Conservation (phyloP, 129 eudicot genomes). For the Flaveria ramosissima region DNA sequence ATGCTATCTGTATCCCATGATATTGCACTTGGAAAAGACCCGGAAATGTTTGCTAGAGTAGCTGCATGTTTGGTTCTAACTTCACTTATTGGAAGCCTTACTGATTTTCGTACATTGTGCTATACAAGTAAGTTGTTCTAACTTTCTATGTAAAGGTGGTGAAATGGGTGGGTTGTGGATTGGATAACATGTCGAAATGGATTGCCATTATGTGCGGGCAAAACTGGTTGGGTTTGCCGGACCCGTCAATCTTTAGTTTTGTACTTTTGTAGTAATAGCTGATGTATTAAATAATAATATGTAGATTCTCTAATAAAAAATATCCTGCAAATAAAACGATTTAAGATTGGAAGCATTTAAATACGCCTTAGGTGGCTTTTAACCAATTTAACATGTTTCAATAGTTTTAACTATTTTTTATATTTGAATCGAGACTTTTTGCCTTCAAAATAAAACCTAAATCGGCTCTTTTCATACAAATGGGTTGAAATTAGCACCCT, state of each 20-base stretch:
- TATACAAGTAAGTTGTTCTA: slow-evolving; percentile 65
- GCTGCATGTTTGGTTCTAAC: slow-evolving; percentile 50
- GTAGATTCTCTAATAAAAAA: not conserved
- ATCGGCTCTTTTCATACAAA: not conserved
- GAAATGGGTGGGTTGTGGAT: not conserved
- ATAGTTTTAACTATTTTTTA: not conserved
- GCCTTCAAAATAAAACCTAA: not conserved
- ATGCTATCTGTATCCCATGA: slow-evolving; percentile 57
- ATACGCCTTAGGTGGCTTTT: not conserved
- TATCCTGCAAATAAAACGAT: not conserved
- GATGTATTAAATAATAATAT: not conserved
- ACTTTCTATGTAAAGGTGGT: slow-evolving; percentile 13
- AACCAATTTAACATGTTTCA: not conserved
- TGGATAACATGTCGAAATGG: not conserved
- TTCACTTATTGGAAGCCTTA: slow-evolving; percentile 63
- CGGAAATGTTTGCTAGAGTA: slow-evolving; percentile 59
- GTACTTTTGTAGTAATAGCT: not conserved
- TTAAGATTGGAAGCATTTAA: not conserved
- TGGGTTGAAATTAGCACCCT: not conserved
- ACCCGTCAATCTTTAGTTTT: not conserved
- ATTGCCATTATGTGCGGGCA: too few relatives aligned
- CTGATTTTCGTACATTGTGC: slow-evolving; percentile 63
- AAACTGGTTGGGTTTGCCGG: not conserved
- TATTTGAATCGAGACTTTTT: not conserved
- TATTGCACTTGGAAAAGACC: slow-evolving; percentile 76